These are phyloP conservation scores for Takashimella tepidaria DNA, from an alignment of 1,284 basidiomycete genomes.

Conservation along the genomic window DNA sequence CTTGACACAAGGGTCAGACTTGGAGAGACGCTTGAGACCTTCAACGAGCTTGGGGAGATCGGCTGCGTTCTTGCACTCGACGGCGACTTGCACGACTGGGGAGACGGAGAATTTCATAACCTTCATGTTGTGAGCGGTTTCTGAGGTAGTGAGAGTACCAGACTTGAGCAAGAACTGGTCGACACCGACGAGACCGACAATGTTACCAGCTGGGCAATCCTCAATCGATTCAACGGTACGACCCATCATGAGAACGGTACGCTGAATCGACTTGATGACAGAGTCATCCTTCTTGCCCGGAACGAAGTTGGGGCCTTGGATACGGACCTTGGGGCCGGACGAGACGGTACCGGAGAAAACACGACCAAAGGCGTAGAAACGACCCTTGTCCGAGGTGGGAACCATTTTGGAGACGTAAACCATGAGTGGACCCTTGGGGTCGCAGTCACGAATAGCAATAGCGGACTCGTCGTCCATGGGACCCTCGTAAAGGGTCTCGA, in stretches of 20 bases:
- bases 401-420: slow-evolving; percentile 99
- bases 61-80: slow-evolving; percentile 99
- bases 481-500: slow-evolving; percentile 99
- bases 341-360: slow-evolving; percentile 98
- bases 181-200: slow-evolving; percentile 98
- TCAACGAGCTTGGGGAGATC: slow-evolving; percentile 99
- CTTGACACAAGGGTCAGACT: slow-evolving; percentile 99
- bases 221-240: slow-evolving; percentile 98
- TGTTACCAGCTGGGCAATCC: slow-evolving; percentile 99
- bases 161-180: slow-evolving; percentile 99
- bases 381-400: slow-evolving; percentile 99
- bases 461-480: slow-evolving; percentile 99
- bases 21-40: slow-evolving; percentile 99
- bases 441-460: slow-evolving; percentile 97
- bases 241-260: slow-evolving; percentile 99
- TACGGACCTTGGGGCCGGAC: slow-evolving; percentile 97
- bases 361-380: slow-evolving; percentile 99
- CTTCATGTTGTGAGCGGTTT: slow-evolving; percentile 99
- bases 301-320: slow-evolving; percentile 98
- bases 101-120: slow-evolving; percentile 99
- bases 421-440: slow-evolving; percentile 94
- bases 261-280: slow-evolving; percentile 97
- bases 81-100: slow-evolving; percentile 97
- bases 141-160: slow-evolving; percentile 94
- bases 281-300: slow-evolving; percentile 99